phyloP scores from a whole-genome alignment of 257 asterid genomes.

The Nicotiana noctiflora region DNA sequence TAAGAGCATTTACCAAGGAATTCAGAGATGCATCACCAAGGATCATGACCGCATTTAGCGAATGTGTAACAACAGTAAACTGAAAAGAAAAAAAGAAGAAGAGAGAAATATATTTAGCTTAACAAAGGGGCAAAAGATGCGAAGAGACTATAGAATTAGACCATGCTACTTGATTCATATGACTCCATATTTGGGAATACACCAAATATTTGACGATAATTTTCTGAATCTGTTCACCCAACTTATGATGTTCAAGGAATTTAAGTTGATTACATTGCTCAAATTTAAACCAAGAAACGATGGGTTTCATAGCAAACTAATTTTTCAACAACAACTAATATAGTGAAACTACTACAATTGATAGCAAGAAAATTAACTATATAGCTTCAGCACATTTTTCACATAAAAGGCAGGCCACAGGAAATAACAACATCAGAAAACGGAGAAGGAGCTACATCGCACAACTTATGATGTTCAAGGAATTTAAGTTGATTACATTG shows the following conservation, averaged over 20 bases:
- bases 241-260: slow-evolving; percentile 1
- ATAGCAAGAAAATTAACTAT: background rate
- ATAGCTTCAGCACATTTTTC: background rate
- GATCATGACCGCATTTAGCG: slow-evolving; percentile 61
- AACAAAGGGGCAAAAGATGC: slow-evolving; percentile 9
- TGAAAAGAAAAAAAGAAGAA: slow-evolving; percentile 22
- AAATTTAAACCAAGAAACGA: background rate
- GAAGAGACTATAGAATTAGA: background rate
- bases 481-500: background rate
- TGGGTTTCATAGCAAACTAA: background rate
- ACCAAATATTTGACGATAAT: background rate
- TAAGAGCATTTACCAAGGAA: slow-evolving; percentile 53
- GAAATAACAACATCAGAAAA: background rate
- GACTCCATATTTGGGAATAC: background rate
- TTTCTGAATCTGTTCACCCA: background rate
- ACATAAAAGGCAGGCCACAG: background rate
- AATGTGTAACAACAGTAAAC: slow-evolving; percentile 84
- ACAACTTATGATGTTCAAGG: background rate
- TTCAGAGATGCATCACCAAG: slow-evolving; percentile 77
- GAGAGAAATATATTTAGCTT: background rate
- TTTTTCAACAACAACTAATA: background rate
- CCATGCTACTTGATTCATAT: background rate
- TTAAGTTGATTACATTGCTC: background rate
- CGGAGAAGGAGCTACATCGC: too few species aligned
- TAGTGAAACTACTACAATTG: background rate